Evolutionary conservation across 2,329 filamentous ascomycete genomes (phyloP), one percentile per base, ranked within the genome.

Genomic region (Hypoxylon sp.): DNA sequence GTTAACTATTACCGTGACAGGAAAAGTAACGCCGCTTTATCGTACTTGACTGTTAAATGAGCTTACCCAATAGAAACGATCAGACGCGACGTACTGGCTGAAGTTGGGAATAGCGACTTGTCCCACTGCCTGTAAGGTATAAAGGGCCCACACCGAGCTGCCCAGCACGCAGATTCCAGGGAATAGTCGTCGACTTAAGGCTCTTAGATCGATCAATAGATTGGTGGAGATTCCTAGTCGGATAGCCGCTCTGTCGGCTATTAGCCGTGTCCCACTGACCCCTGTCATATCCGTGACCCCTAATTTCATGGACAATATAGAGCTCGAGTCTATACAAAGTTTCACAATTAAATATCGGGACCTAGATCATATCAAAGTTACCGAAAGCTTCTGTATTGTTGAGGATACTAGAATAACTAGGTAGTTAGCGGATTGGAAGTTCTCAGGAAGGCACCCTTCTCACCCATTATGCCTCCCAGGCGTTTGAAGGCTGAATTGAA

Each of bases 191-290:
- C 32, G 53, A 52, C 53, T 48, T 51, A 34, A 30, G 65, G 19
- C 38, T 65, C 43, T 21, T 57, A 53, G 62, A 63, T 65, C 45
- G 53, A 57, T 65, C 21, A 19, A 53, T 28, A 45, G 36, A 9
- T 45, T n/a, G 23, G 49, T 45, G 49, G 41, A 19, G 38, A 17
- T 60, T 25, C 32, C 28, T 28, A n/a, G 32, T 52, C 32, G 53
- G 53, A 11, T 61, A 53, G 38, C 60, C 30, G 14, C 11, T 45
- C 38, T 30, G 45, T 45, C 38, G 36, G 58, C 48, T 62, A 59
- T 65, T 65, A 56, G 43, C 62, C 66, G 62, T 36, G 56, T 30
- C 11, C 17, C 2, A 11, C 28, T 21, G 53, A 23, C 38, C 36
- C 21, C 38, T 14, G 17, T 55, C 50, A 45, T 52, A 14, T 32